A percentile compares a stretch with the other conserved stretches of the same genome.
Evolutionary conservation across 2,329 filamentous ascomycete genomes (phyloP).

Genomic region (Cladophialophora carrionii): DNA sequence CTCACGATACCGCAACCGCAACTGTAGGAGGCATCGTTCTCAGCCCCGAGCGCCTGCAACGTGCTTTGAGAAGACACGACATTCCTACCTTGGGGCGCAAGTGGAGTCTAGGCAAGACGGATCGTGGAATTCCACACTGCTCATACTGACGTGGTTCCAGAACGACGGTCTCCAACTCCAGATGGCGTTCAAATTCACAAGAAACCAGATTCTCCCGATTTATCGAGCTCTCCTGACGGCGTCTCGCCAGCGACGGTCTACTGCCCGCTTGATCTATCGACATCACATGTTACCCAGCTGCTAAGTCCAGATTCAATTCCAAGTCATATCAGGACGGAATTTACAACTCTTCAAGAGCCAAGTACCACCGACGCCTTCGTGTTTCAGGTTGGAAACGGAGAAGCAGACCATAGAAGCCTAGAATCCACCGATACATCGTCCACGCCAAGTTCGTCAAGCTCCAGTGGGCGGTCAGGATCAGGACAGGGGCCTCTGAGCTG

Average conservation of each 20-base stretch:
- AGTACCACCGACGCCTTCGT: neutral
- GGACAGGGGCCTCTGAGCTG: neutral
- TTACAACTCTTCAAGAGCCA: neutral
- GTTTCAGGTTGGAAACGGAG: neutral
- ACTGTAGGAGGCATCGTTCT: neutral
- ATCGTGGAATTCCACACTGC: neutral
- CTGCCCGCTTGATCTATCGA: neutral
- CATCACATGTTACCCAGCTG: neutral
- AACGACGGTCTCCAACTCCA: neutral
- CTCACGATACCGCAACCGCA: neutral
- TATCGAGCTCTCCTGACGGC: neutral
- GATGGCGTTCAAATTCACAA: conserved; percentile 3
- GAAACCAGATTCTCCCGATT: neutral
- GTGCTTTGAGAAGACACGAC: conserved; percentile 14
- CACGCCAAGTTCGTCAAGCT: neutral
- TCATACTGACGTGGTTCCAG: neutral
- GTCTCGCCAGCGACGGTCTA: neutral
- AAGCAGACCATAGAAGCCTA: neutral
- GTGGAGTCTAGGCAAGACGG: neutral
- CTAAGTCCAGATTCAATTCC: neutral
- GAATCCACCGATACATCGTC: neutral
- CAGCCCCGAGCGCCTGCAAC: conserved; percentile 5
- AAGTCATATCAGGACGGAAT: neutral
- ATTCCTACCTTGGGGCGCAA: conserved; percentile 10
- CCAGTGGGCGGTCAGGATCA: neutral